Evolutionary conservation across 352 stramenopile genomes (phyloP).

Genomic region (Blastocystis sp.): DNA sequence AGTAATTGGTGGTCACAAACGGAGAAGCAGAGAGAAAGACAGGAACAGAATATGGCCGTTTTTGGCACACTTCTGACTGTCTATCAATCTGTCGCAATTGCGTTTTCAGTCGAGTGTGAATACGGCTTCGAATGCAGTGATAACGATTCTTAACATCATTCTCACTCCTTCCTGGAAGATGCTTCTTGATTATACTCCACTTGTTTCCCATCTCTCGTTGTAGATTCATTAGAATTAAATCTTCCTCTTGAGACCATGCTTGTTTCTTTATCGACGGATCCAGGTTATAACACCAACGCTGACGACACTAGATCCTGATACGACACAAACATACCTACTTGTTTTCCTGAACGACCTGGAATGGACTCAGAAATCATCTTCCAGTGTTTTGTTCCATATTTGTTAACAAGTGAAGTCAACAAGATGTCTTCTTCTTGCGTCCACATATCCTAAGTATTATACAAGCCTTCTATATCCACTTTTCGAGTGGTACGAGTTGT

Average conservation of each 20-base stretch:
- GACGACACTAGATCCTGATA: constrained; percentile 68
- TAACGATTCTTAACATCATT: constrained; percentile 86
- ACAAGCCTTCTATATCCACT: background rate
- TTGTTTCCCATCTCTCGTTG: constrained; percentile 79
- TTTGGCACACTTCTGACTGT: too few relatives aligned
- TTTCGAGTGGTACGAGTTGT: background rate
- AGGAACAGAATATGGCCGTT: too few relatives aligned
- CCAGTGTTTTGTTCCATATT: constrained; percentile 82
- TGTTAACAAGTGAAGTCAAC: constrained; percentile 73
- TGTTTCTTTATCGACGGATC: constrained; percentile 73
- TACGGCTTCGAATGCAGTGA: background rate
- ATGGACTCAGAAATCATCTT: constrained; percentile 77
- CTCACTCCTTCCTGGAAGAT: constrained; percentile 79
- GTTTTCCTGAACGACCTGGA: constrained; percentile 75
- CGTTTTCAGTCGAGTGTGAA: background rate
- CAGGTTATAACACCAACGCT: constrained; percentile 75
- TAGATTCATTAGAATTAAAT: constrained; percentile 75
- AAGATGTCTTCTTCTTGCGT: constrained; percentile 77
- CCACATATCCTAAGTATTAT: constrained; percentile 66
- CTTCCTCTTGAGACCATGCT: constrained; percentile 81
- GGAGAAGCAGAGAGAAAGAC: too few relatives aligned
- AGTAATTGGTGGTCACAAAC: too few relatives aligned
- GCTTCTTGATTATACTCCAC: constrained; percentile 81
- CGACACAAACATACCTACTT: constrained; percentile 71
- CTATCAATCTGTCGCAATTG: too few relatives aligned